phyloP scores from a whole-genome alignment of 495 filamentous ascomycete species.

The Neurospora sp. region DNA sequence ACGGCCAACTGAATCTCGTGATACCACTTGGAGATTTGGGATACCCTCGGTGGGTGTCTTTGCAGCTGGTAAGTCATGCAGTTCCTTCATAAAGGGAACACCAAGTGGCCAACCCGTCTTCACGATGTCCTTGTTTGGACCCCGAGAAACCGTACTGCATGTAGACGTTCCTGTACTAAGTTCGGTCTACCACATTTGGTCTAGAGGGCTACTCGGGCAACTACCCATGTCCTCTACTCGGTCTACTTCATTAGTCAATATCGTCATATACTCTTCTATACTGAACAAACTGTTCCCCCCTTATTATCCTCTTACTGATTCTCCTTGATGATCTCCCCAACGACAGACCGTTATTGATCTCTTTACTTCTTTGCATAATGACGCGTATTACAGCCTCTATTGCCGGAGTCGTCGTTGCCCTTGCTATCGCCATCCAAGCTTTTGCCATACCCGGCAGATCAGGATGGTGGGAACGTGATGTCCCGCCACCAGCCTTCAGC shows the following conservation, averaged over 20 bases:
- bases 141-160: not conserved
- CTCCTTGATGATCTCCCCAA: not conserved
- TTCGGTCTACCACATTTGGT: not conserved
- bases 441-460: not conserved
- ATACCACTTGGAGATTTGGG: not conserved
- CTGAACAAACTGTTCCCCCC: not conserved
- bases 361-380: slow-evolving; percentile 1
- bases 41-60: not conserved
- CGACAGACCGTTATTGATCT: not conserved
- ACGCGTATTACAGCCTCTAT: not conserved
- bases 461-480: not conserved
- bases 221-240: not conserved
- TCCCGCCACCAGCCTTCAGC: not conserved
- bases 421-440: not conserved
- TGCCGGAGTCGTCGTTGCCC: not conserved
- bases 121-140: not conserved
- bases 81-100: not conserved
- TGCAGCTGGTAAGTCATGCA: not conserved
- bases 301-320: not conserved
- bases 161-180: not conserved
- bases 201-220: too few relatives aligned
- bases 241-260: not conserved
- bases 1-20: not conserved
- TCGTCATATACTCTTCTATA: not conserved
- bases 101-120: not conserved